Base-by-base conservation (phyloP, 2,329 filamentous ascomycete species). In the Botryotinia narcissicola region DNA sequence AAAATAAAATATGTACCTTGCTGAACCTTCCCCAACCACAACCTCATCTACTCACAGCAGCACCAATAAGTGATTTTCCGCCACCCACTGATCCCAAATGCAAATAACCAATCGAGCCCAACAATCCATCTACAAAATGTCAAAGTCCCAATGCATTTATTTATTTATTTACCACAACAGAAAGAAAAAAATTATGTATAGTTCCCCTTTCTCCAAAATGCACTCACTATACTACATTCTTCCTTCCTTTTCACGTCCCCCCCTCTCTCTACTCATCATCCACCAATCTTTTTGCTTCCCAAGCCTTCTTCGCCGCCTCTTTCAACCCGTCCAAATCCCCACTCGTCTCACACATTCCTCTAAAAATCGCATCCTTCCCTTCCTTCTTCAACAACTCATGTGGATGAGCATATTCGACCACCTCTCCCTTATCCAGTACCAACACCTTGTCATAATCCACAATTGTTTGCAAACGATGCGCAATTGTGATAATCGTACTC, bases 371-470 rank as follows among this genome's bases (percentile, higher is more conserved):
- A 32, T 77, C 78, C 44, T 75, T 76, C 12, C 88, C 89, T 73
- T 92, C 85, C 78, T 91, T 91, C 80, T 87, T 88, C 76, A 97
- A 87, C 70, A 99, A 85, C 77, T 93, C 90, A 84, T 91, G 94
- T 0, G 96, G 96, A 80, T 97, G 92, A n/a, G 91, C 96, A 80
- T 89, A 99, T 83, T 99, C 95, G 8, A 96, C 88, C 32, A 98
- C 92, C 74, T 88, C 84, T 16, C 96, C 96, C 81, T 95, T 93
- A 80, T 99, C 96, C 7, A 99, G 86, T 20, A 99, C 95, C 25
- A 99, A 85, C 22, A 99, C 95, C 85, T 97, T 97, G 84, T 99
- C 96, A 80, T 98, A 99, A 81, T 99, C 96, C 42, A 96, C 95
- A 82, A 99, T 98, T 0, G 96, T 99, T 81, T 97, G 94, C 76